Percentiles rank a stretch among this genome's conserved stretches.
Conservation (phyloP, 768 basidiomycete genomes). For the Lactifluus echinatus region DNA sequence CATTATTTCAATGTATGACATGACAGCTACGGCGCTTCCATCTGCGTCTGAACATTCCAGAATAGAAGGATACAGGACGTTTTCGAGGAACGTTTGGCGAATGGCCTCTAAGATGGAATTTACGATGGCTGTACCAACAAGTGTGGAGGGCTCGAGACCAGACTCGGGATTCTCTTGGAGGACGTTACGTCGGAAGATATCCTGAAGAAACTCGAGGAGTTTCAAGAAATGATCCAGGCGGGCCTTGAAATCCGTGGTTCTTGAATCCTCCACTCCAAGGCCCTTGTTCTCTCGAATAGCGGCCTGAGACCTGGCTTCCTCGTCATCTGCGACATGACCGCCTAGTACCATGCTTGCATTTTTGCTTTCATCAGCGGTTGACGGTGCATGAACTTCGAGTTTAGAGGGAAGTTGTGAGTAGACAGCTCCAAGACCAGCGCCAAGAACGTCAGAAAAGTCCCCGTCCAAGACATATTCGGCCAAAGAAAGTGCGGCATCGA, state of each 20-base stretch:
- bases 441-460: constrained; percentile 97
- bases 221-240: constrained; percentile 87
- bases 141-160: constrained; percentile 46
- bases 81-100: constrained; percentile 81
- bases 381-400: constrained; percentile 54
- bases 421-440: constrained; percentile 85
- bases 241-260: constrained; percentile 62
- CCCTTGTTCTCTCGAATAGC: constrained; percentile 42
- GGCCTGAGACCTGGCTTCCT: constrained; percentile 45
- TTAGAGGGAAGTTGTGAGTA: constrained; percentile 89
- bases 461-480: constrained; percentile 93
- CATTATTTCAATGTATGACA: constrained; percentile 91
- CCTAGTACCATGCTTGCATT: constrained; percentile 68
- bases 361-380: constrained; percentile 31
- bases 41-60: constrained; percentile 88
- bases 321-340: constrained; percentile 44
- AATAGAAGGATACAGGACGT: constrained; percentile 87
- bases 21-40: constrained; percentile 93
- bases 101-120: constrained; percentile 79
- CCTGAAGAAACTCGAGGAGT: constrained; percentile 85
- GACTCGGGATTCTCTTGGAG: constrained; percentile 33
- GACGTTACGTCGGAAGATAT: constrained; percentile 67
- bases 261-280: constrained; percentile 70
- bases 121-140: constrained; percentile 74
- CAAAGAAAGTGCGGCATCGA: constrained; percentile 77